phyloP scores from a whole-genome alignment of 2,329 filamentous ascomycete species.

The Aspergillus transmontanensis region DNA sequence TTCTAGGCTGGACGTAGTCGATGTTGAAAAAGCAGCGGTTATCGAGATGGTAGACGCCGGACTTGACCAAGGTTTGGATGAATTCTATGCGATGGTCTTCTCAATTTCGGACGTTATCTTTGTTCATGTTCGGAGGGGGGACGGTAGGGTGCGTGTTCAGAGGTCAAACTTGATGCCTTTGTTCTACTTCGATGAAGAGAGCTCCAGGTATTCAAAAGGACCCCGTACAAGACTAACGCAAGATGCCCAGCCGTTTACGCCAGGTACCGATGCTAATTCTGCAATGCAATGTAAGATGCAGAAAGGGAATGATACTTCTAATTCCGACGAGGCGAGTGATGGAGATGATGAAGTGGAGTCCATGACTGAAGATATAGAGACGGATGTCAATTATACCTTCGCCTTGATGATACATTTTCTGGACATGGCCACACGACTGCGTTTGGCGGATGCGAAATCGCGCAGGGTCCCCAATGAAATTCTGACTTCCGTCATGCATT shows the following conservation, averaged over 20 bases:
- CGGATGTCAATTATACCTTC: not conserved
- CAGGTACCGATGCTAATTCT: not conserved
- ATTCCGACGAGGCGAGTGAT: not conserved
- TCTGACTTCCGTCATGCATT: conserved; percentile 18
- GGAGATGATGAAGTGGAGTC: not conserved
- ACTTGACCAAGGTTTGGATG: conserved; percentile 11
- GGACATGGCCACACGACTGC: conserved; percentile 7
- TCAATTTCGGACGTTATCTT: conserved; percentile 21
- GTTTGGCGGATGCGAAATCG: conserved; percentile 11
- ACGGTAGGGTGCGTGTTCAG: conserved; percentile 7
- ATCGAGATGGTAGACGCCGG: conserved; percentile 16
- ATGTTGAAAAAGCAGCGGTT: conserved; percentile 20
- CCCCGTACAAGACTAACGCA: conserved; percentile 8
- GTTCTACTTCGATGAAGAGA: conserved; percentile 16
- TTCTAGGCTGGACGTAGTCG: conserved; percentile 16
- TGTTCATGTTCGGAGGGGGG: conserved; percentile 12
- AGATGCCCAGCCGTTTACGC: not conserved
- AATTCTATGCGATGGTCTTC: conserved; percentile 22
- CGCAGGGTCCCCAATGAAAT: conserved; percentile 20
- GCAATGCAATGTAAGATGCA: not conserved
- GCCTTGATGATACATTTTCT: conserved; percentile 16
- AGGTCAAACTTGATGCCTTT: conserved; percentile 17
- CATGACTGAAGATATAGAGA: too few relatives aligned
- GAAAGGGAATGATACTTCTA: not conserved
- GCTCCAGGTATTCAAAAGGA: conserved; percentile 9